Conservation (phyloP, 164 flowering plant species). For the Chloranthus sessilifolius region DNA sequence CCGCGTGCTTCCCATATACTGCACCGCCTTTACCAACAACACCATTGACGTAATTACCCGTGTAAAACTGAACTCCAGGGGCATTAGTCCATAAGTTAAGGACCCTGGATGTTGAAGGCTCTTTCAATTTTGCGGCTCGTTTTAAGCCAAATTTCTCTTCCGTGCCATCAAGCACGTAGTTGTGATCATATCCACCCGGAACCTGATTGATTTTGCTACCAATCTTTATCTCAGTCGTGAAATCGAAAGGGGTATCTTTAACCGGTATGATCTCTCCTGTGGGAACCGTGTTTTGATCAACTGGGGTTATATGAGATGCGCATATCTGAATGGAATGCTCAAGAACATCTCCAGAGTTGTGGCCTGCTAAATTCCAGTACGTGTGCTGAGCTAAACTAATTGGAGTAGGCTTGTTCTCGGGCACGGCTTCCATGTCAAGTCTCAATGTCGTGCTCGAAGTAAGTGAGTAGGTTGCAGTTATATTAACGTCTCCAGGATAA, state of each 20-base stretch:
- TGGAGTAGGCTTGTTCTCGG: constrained; percentile 74
- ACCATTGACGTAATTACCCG: constrained; percentile 81
- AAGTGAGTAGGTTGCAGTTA: constrained; percentile 81
- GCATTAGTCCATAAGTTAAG: constrained; percentile 77
- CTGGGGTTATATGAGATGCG: constrained; percentile 76
- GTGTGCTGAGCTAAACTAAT: constrained; percentile 89
- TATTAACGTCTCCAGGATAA: constrained; percentile 76
- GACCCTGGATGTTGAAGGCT: constrained; percentile 63
- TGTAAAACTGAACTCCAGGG: constrained; percentile 97
- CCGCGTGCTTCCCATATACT: constrained; percentile 73
- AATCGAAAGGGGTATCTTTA: constrained; percentile 79
- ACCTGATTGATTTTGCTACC: constrained; percentile 59
- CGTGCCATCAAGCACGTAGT: constrained; percentile 73
- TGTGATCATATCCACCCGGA: constrained; percentile 85
- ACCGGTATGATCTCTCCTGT: constrained; percentile 87
- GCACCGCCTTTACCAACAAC: constrained; percentile 76
- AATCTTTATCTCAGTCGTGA: constrained; percentile 63
- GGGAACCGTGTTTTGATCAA: constrained; percentile 66
- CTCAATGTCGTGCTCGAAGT: constrained; percentile 65
- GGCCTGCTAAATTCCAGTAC: constrained; percentile 93
- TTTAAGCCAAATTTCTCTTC: constrained; percentile 70
- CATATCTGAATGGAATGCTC: constrained; percentile 70
- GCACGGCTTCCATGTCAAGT: constrained; percentile 93
- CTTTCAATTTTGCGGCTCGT: constrained; percentile 69
- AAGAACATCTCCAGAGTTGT: constrained; percentile 68